These are phyloP conservation scores for Huntiella decipiens DNA, from an alignment of 2,329 filamentous ascomycete species.

Conservation along the genomic window DNA sequence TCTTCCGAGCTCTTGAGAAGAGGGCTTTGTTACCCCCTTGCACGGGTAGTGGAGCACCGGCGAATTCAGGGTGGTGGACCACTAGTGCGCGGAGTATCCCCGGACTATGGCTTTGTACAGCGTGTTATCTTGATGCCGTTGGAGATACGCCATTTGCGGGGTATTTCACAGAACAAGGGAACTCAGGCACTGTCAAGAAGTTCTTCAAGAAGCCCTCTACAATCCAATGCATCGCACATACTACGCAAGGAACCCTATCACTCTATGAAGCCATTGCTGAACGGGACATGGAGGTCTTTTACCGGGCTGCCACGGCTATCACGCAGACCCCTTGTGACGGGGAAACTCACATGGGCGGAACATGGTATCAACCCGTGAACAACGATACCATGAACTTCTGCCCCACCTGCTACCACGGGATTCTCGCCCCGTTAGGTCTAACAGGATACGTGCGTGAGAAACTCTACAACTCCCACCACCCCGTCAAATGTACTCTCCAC, in stretches of 20 bases:
- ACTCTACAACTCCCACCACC: conserved; percentile 10
- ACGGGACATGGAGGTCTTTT: conserved; percentile 16
- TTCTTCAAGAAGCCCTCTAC: too few species aligned
- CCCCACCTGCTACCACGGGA: conserved; percentile 18
- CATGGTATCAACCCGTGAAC: conserved; percentile 17
- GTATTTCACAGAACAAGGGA: conserved; percentile 12
- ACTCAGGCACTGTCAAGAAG: too few species aligned
- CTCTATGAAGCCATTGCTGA: conserved; percentile 13
- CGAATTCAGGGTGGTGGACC: background rate
- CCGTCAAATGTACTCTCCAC: conserved; percentile 18
- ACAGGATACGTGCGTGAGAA: conserved; percentile 16
- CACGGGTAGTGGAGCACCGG: background rate
- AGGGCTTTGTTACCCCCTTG: conserved; percentile 2
- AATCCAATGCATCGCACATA: too few species aligned
- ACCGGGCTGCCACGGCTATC: conserved; percentile 14
- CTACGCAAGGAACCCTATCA: too few species aligned
- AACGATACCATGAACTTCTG: conserved; percentile 17
- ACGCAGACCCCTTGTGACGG: conserved; percentile 15
- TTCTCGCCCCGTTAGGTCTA: conserved; percentile 15
- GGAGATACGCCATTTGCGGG: conserved; percentile 16
- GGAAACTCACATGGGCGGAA: conserved; percentile 17
- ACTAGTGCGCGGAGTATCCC: conserved; percentile 14
- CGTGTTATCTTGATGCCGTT: conserved; percentile 20
- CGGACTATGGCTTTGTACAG: conserved; percentile 17
- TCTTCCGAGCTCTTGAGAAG: conserved; percentile 12